Evolutionary conservation across 176 grass and related monocot genomes (phyloP).

Genomic region (Rhipidocladum racemiflorum): DNA sequence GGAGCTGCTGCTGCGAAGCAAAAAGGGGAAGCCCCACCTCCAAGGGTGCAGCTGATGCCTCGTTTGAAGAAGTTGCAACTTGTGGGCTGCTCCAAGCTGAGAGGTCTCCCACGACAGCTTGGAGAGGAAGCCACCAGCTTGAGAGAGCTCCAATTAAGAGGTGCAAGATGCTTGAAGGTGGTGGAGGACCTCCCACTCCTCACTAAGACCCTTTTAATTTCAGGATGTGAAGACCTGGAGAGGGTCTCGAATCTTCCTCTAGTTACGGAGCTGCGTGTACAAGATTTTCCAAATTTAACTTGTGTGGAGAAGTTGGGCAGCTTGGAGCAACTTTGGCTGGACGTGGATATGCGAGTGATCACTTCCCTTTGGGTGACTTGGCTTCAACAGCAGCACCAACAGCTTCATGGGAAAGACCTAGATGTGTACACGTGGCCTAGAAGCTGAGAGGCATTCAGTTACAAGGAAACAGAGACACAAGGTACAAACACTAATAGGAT

Average conservation of each 20-base stretch:
- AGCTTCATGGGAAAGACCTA: background rate
- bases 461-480: too few species aligned
- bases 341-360: background rate
- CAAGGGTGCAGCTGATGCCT: too few species aligned
- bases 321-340: background rate
- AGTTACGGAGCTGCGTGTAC: background rate
- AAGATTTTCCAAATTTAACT: background rate
- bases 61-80: too few species aligned
- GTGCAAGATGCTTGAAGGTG: too few species aligned
- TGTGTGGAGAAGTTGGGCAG: background rate
- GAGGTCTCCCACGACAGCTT: too few species aligned
- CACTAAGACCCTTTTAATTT: accelerated
- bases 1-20: background rate
- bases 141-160: background rate
- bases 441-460: too few species aligned
- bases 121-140: background rate
- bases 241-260: slow-evolving; percentile 21
- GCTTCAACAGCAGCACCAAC: background rate
- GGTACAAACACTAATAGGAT: too few species aligned
- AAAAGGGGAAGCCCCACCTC: background rate
- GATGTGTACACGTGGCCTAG: background rate
- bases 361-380: background rate
- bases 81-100: too few species aligned
- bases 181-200: background rate
- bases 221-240: background rate